Evolutionary conservation across 1,284 basidiomycete species (phyloP), one percentile per base, ranked within the genome.

Genomic region (Mycena sp.): DNA sequence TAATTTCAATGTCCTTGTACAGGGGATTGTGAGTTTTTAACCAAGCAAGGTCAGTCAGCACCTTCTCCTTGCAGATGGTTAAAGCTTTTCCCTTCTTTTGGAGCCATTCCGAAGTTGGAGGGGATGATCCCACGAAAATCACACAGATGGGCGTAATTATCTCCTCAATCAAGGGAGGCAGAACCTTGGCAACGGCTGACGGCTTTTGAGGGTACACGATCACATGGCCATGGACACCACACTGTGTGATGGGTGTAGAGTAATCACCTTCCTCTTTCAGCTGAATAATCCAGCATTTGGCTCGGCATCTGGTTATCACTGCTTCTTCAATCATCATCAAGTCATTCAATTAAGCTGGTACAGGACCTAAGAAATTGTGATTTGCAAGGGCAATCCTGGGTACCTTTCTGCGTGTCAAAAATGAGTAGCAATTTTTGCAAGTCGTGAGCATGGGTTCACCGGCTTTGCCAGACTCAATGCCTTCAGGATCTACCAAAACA

Each of bases 1-100:
- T 26, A 58, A 79, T 71, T 2, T 23, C 3, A 30, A 80, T 66
- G 53, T 77, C 58, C 12, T 41, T n/a, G 56, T 80, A 80, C 25
- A 76, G 51, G 10, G 51, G 67, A 65, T 80, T 79, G 61, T 79
- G 54, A 0, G n/a, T 12, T 58, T 75, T 73, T 1, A 80, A 49
- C 77, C 78, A 80, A 6, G 52, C 7, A 6, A 80, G 61, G 7
- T 77, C 77, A 3, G 14, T 28, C 10, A 68, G 55, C 2, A 79
- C 73, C n/a, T 67, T 67, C 35, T 74, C 72, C 7, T 63, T 49
- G 2, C 74, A 62, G 25, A 79, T 74, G 28, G 58, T 35, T 1
- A 79, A 49, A 5, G 78, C 78, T 50, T 68, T 73, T 6, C 76
- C 77, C n/a, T 77, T 68, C 10, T 67, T 53, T 6, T 54, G 54